Evolutionary conservation across 805 yeast species (phyloP).

Genomic region (Kuraishia piskuri): DNA sequence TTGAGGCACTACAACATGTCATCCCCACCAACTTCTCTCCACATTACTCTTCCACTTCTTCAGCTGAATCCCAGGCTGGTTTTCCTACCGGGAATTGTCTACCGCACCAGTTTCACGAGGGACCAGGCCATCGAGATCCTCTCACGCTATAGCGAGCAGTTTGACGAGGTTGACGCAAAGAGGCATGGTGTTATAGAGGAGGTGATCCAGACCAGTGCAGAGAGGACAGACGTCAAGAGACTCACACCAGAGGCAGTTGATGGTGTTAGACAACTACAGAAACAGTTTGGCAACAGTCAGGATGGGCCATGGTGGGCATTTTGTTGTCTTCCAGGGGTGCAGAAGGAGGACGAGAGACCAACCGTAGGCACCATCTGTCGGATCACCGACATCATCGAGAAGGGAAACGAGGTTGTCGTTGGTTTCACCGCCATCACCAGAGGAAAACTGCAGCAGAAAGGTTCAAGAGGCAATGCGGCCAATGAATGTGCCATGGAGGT

Average conservation of each 20-base stretch:
- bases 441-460: conserved; percentile 19
- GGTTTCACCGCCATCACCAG: conserved; percentile 43
- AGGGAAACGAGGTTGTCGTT: conserved; percentile 31
- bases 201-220: not conserved
- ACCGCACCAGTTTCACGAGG: conserved; percentile 44
- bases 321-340: conserved; percentile 19
- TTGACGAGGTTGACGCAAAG: conserved; percentile 1
- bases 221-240: conserved; percentile 7
- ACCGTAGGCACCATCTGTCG: conserved; percentile 32
- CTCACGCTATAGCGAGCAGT: conserved; percentile 21
- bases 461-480: not conserved
- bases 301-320: conserved; percentile 9
- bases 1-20: not conserved
- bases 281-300: not conserved
- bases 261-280: not conserved
- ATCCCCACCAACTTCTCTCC: not conserved
- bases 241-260: conserved; percentile 2
- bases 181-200: not conserved
- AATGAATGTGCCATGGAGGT: conserved; percentile 3
- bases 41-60: conserved; percentile 13
- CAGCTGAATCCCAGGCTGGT: conserved; percentile 23
- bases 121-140: conserved; percentile 38
- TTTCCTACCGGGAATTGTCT: conserved; percentile 54
- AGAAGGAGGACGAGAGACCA: not conserved
- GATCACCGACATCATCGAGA: conserved; percentile 38